These are phyloP conservation scores for Noccaea bulbosa DNA, from an alignment of 345 rosid species.

Conservation along the genomic window DNA sequence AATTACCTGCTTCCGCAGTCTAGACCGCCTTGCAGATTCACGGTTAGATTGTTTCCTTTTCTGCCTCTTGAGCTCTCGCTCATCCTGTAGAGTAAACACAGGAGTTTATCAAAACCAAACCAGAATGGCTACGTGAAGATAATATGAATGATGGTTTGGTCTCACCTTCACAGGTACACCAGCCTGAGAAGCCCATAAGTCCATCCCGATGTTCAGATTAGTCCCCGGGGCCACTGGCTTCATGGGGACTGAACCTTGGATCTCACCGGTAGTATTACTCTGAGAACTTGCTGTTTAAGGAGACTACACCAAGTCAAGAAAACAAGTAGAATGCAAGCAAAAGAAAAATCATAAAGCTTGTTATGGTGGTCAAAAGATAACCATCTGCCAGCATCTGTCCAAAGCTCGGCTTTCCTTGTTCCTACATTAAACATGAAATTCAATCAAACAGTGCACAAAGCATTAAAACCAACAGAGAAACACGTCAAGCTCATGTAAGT, in stretches of 20 bases:
- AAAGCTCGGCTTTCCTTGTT: constrained; percentile 67
- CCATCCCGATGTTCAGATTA: constrained; percentile 91
- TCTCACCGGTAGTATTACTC: constrained; percentile 52
- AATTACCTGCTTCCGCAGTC: constrained; percentile 93
- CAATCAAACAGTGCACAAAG: not conserved
- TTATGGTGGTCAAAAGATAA: constrained; percentile 35
- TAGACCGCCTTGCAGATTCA: constrained; percentile 96
- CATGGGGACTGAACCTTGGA: constrained; percentile 59
- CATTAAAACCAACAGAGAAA: not conserved
- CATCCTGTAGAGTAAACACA: constrained; percentile 62
- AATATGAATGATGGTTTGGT: constrained; percentile 48
- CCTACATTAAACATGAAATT: constrained; percentile 47
- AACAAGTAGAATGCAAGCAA: not conserved
- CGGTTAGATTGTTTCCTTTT: constrained; percentile 97
- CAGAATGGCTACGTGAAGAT: constrained; percentile 40
- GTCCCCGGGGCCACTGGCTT: constrained; percentile 74
- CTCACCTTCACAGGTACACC: constrained; percentile 68
- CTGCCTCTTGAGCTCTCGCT: constrained; percentile 89
- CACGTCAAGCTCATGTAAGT: constrained; percentile 16
- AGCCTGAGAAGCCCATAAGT: constrained; percentile 75
- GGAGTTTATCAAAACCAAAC: constrained; percentile 5
- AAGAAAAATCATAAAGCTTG: constrained; percentile 11
- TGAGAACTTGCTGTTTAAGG: constrained; percentile 64
- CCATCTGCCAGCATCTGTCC: constrained; percentile 90
- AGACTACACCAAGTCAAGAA: constrained; percentile 34